These are phyloP conservation scores for Violaceomyces palustris DNA, from an alignment of 1,284 basidiomycete genomes.

Conservation along the genomic window DNA sequence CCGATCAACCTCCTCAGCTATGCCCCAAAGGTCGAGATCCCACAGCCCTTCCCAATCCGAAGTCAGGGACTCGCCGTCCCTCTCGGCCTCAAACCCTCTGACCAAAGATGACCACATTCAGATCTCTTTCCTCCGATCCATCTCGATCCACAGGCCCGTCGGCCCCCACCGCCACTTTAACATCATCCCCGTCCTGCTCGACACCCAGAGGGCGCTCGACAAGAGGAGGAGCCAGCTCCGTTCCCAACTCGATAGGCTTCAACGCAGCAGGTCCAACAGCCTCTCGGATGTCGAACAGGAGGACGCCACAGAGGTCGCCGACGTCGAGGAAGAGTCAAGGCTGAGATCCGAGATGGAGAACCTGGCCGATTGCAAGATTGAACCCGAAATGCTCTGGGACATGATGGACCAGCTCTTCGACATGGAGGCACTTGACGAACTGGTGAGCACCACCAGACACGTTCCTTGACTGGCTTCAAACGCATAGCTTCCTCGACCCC, in stretches of 20 bases:
- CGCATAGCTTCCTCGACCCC: too few relatives aligned
- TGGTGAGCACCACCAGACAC: too few relatives aligned
- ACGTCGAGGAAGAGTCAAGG: neutral
- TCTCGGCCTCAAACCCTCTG: neutral
- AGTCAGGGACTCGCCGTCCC: neutral
- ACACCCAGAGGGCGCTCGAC: slow-evolving; percentile 25
- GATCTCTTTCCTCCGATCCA: slow-evolving; percentile 35
- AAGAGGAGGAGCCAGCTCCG: slow-evolving; percentile 8
- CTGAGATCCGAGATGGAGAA: slow-evolving; percentile 13
- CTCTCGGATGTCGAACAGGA: slow-evolving; percentile 8
- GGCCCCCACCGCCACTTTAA: slow-evolving; percentile 46
- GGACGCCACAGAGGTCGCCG: neutral
- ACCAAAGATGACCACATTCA: slow-evolving; percentile 23
- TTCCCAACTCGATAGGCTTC: slow-evolving; percentile 19
- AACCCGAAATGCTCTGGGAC: slow-evolving; percentile 21
- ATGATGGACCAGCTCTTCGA: slow-evolving; percentile 35
- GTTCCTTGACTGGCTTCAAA: too few relatives aligned
- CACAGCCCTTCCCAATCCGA: too few relatives aligned
- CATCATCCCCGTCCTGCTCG: slow-evolving; percentile 29
- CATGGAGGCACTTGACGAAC: slow-evolving; percentile 36
- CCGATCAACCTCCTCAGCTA: too few relatives aligned
- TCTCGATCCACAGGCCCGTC: slow-evolving; percentile 34
- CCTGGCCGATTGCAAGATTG: slow-evolving; percentile 17
- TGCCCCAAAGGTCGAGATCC: too few relatives aligned
- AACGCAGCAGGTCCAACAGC: slow-evolving; percentile 14